Conservation (phyloP, 148 eudicot species). For the Rhododendron ferrugineum region DNA sequence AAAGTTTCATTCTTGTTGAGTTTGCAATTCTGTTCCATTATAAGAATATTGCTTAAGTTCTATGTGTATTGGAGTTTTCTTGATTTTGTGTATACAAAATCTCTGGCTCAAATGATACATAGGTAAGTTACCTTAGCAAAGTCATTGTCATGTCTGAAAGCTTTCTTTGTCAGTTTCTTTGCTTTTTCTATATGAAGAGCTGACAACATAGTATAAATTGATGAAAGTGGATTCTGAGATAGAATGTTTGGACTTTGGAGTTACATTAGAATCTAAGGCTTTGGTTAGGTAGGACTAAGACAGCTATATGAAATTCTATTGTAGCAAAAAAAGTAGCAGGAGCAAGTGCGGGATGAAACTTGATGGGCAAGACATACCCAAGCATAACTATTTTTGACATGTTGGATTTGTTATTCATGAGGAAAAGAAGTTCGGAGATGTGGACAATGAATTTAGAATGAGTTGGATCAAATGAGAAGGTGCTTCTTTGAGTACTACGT, state of each 20-base stretch:
- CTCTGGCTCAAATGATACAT: not conserved
- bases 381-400: not conserved
- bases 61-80: not conserved
- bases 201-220: not conserved
- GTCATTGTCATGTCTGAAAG: not conserved
- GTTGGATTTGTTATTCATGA: not conserved
- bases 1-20: not conserved
- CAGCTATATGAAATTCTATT: not conserved
- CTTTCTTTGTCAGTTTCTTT: not conserved
- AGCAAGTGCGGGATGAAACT: not conserved
- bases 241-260: not conserved
- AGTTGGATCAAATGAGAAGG: not conserved
- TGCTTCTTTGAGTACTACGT: not conserved
- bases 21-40: not conserved
- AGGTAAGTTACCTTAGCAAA: not conserved
- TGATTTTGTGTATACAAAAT: not conserved
- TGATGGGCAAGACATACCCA: not conserved
- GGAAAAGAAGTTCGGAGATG: not conserved
- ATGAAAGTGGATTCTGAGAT: not conserved
- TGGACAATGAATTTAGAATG: not conserved
- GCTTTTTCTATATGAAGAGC: not conserved
- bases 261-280: not conserved
- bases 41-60: not conserved
- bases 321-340: not conserved
- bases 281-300: not conserved